Base-by-base conservation (phyloP, 2,329 filamentous ascomycete species). In the Lasiodiplodia sp. region DNA sequence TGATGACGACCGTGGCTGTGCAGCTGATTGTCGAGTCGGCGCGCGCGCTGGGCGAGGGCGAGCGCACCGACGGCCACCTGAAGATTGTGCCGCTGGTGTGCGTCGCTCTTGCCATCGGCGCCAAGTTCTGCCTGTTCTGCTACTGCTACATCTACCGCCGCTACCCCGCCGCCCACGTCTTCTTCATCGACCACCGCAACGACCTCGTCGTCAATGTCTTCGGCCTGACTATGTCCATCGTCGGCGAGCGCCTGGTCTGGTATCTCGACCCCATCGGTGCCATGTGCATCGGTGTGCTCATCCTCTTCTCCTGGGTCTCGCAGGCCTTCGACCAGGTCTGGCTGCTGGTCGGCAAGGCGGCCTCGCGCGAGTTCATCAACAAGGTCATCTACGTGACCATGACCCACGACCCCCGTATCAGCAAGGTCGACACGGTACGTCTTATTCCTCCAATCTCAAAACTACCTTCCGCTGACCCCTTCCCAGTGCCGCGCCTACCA, bases 1-100 rank as follows among this genome's bases (percentile, higher is more conserved):
- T 90, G 69, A 90, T 90, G 87, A 89, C 88, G 2, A 90, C 88
- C 0, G 88, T 89, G 3, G 87, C 88, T 58, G 86, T 89, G 34
- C 86, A 90, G 73, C 80, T 90, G 34, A 84, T 88, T 58, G 85
- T 89, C 68, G 86, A 89, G 71, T 90, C 88, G 25, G 82, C 82
- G n/a, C 82, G 87, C 66, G 78, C 79, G 8, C 79, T 89, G 7
- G 85, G 78, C 18, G 80, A 72, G 5, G 85, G 86, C 2, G 72
- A 78, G 2, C 75, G 76, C 31, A 78, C 83, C 1, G 76, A 80
- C 10, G 78, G 84, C 37, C 72, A 82, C 56, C 80, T 88, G 60
- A 80, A 87, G 62, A 78, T 87, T 55, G 80, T 88, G 55, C 87
- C 87, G 14, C 78, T 90, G 18, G 74, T 84, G 11, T 88, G 87